Conservation (phyloP, 805 yeast species). For the Barnettozyma wickerhamii region DNA sequence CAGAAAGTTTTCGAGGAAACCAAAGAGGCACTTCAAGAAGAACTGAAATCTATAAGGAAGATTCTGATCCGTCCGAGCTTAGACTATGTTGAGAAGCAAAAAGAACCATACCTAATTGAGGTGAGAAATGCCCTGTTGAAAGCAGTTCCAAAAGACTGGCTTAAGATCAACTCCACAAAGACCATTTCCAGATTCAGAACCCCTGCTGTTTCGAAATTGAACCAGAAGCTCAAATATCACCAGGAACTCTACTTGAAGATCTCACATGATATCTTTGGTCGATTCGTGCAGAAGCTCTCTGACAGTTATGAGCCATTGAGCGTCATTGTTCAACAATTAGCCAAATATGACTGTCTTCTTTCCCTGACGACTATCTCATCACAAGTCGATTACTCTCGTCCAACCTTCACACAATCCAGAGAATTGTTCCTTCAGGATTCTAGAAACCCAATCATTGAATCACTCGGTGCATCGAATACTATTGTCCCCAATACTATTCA, state of each 20-base stretch:
- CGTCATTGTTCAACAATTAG: slow-evolving; percentile 45
- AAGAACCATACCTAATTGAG: slow-evolving; percentile 73
- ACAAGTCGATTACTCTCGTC: slow-evolving; percentile 62
- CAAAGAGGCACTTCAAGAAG: slow-evolving; percentile 45
- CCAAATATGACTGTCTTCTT: slow-evolving; percentile 64
- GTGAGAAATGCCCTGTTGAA: slow-evolving; percentile 52
- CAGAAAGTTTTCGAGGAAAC: slow-evolving; percentile 38
- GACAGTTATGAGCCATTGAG: slow-evolving; percentile 43
- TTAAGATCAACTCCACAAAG: slow-evolving; percentile 66
- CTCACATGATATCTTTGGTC: slow-evolving; percentile 36
- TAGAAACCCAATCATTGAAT: slow-evolving; percentile 84
- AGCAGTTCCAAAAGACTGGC: slow-evolving; percentile 69
- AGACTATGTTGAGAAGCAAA: slow-evolving; percentile 50
- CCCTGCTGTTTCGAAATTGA: slow-evolving; percentile 47
- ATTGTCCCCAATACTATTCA: slow-evolving; percentile 82
- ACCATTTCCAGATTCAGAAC: slow-evolving; percentile 70
- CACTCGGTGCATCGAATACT: slow-evolving; percentile 27
- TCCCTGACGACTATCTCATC: slow-evolving; percentile 68
- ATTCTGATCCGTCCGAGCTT: slow-evolving; percentile 53
- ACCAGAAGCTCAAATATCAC: slow-evolving; percentile 54
- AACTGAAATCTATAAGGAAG: slow-evolving; percentile 43
- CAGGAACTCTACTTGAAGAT: slow-evolving; percentile 40
- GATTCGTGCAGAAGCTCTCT: slow-evolving; percentile 44
- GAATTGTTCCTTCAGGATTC: slow-evolving; percentile 57
- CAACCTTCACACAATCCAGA: slow-evolving; percentile 43